Evolutionary conservation across 2,329 filamentous ascomycete species (phyloP), one percentile per base, ranked within the genome.

Genomic region (Aspergillus jensenii): DNA sequence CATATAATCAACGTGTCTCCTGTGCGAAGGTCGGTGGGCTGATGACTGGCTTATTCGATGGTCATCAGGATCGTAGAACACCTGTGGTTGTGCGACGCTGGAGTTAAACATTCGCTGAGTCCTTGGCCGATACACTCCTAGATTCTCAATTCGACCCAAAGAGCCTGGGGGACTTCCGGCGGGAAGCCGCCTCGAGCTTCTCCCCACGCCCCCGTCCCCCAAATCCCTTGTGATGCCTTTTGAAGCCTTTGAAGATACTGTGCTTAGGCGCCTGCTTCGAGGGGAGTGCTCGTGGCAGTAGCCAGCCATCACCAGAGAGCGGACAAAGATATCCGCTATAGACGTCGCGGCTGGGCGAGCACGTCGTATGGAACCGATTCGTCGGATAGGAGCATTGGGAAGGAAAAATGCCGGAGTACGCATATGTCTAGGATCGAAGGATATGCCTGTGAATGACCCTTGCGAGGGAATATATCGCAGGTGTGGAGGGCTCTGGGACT

Each of bases 301-400:
- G 43, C 78, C 78, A 50, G 83, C 83, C 62, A 79, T 73, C 58
- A 82, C 78, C 63, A 86, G 70, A 44, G 81, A 81, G 60, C 75
- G 72, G 61, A 85, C 79, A 70, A 86, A 84, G 62, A 82, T 65
- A 63, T 80, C 79, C 64, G 81, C 79, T 71, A 82, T 73, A 58
- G 69, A 73, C 61, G 69, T 66, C 60, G 70, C 65, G 56, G 66
- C 64, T 9, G 68, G 68, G 46, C 68, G 68, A 52, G 60, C 65
- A 51, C 64, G 70, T 63, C 67, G 67, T 52, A 65, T 33, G 40
- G 46, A 56, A 55, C 64, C 64, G 60, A 72, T 62, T 61, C 65
- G 65, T 66, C 68, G 68, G 52, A 67, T 58, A 23, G 69, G 65
- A 57, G 63, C 59, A 64, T 63, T 66, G 45, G 63, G 62, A 15